Evolutionary conservation across 2,329 filamentous ascomycete species (phyloP), one percentile per base, ranked within the genome.

Genomic region (Sphaerulina vaccinii): DNA sequence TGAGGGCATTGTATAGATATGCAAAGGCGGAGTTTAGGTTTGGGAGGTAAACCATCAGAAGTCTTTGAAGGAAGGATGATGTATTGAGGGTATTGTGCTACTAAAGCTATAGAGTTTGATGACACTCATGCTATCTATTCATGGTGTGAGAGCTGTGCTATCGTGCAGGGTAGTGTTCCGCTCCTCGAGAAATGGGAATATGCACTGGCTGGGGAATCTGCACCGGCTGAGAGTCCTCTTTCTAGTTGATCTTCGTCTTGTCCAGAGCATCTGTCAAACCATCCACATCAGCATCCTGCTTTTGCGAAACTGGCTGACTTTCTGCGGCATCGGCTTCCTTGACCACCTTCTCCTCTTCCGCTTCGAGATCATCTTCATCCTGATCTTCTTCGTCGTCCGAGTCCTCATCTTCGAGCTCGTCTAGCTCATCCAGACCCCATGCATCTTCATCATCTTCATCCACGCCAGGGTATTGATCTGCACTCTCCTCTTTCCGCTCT

Each of bases 21-120:
- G 87, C 90, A 8, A 85, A 84, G 60, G 92, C 91, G 3, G 88
- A 96, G 71, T 95, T 97, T 81, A 83, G 91, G 52, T 83, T 91
- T 63, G 91, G 91, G 22, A 73, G 79, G 63, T 85, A 58, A 45
- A 41, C 5, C 40, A 36, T 16, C 41, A 4, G 13, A 22, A 39
- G 16, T 23, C 73, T 79, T 63, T 84, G 56, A 38, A 42, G 21
- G 22, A 24, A 19, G 44, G 22, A 24, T 18, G 27, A 37, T 46
- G 11, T 32, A 38, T 50, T 32, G 11, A 29, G 47, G 47, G 38
- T 49, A 54, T 52, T 48, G 37, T 48, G 42, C 45, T 43, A 23
- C 33, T 35, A 3, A 10, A 32, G 10, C 27, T 32, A 22, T 33
- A 45, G 27, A 24, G 16, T 35, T 23, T 13, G 11, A 16, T 23